A percentile compares a stretch with the other conserved stretches of the same genome.
These are phyloP conservation scores for Verticillium klebahnii DNA, from an alignment of 2,329 filamentous ascomycete species.

Conservation along the genomic window DNA sequence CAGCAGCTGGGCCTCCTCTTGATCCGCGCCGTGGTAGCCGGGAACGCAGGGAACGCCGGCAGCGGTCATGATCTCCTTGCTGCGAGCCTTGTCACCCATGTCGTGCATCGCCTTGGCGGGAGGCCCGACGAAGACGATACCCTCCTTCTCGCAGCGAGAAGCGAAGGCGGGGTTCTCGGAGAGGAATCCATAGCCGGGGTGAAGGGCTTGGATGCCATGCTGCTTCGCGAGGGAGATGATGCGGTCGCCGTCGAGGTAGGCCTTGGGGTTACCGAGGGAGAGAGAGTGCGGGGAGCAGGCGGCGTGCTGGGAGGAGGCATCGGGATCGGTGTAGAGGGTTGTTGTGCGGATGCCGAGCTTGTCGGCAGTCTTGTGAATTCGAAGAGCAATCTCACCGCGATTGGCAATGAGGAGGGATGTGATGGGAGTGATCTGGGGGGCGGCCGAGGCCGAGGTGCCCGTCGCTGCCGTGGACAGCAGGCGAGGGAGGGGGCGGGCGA, in stretches of 20 bases:
- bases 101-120: slow-evolving; percentile 76
- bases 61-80: slow-evolving; percentile 93
- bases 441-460: slow-evolving; percentile 7
- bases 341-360: slow-evolving; percentile 89
- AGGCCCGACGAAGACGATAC: slow-evolving; percentile 90
- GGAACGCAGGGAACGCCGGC: slow-evolving; percentile 97
- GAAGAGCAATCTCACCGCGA: slow-evolving; percentile 91
- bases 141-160: slow-evolving; percentile 79
- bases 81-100: slow-evolving; percentile 91
- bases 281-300: slow-evolving; percentile 78
- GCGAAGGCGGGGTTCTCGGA: slow-evolving; percentile 94
- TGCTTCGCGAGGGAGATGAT: slow-evolving; percentile 86
- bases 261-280: slow-evolving; percentile 75
- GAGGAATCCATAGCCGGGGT: slow-evolving; percentile 94
- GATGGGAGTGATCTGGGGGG: slow-evolving; percentile 41
- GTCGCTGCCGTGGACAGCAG: slow-evolving; percentile 25
- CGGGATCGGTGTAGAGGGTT: slow-evolving; percentile 91
- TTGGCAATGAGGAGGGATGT: slow-evolving; percentile 93
- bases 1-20: slow-evolving; percentile 59
- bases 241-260: slow-evolving; percentile 88
- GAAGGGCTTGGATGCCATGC: slow-evolving; percentile 83
- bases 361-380: slow-evolving; percentile 83
- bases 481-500: slow-evolving; percentile 38
- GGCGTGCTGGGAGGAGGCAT: slow-evolving; percentile 83
- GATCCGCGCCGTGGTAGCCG: slow-evolving; percentile 86